Conservation (phyloP, 2,329 filamentous ascomycete species). For the Hawksworthiomyces lignivorus region DNA sequence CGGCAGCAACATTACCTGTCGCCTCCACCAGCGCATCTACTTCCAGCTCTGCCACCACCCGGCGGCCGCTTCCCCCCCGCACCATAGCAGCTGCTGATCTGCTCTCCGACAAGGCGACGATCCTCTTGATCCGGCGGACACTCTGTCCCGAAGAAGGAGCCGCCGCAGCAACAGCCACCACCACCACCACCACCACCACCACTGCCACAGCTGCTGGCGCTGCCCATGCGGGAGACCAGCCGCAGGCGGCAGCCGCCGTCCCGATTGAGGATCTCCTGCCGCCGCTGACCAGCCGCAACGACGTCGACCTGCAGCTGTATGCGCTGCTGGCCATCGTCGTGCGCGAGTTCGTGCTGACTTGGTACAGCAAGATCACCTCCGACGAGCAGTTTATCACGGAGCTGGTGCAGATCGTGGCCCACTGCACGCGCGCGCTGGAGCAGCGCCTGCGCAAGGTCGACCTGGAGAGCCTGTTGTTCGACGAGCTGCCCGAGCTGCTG, state of each 20-base stretch:
- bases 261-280: slow-evolving; percentile 78
- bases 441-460: slow-evolving; percentile 78
- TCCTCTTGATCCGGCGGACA: slow-evolving; percentile 71
- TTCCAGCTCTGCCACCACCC: slow-evolving; percentile 11
- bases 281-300: slow-evolving; percentile 87
- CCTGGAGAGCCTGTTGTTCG: slow-evolving; percentile 71
- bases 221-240: background rate
- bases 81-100: slow-evolving; percentile 35
- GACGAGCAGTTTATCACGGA: slow-evolving; percentile 85
- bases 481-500: slow-evolving; percentile 78
- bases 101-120: slow-evolving; percentile 70
- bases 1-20: no score
- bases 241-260: slow-evolving; percentile 28
- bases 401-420: slow-evolving; percentile 82
- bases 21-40: slow-evolving; percentile 6
- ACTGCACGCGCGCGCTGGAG: slow-evolving; percentile 82
- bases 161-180: background rate
- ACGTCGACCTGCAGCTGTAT: slow-evolving; percentile 88
- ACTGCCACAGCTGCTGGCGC: background rate
- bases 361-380: slow-evolving; percentile 88
- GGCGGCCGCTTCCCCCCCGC: slow-evolving; percentile 15
- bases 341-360: slow-evolving; percentile 82
- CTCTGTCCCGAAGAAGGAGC: slow-evolving; percentile 67
- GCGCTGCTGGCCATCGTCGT: slow-evolving; percentile 84
- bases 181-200: background rate